A percentile compares a stretch with the other conserved stretches of the same genome.
Evolutionary conservation across 2,329 filamentous ascomycete species (phyloP).

Genomic region (Clonostachys sp.): DNA sequence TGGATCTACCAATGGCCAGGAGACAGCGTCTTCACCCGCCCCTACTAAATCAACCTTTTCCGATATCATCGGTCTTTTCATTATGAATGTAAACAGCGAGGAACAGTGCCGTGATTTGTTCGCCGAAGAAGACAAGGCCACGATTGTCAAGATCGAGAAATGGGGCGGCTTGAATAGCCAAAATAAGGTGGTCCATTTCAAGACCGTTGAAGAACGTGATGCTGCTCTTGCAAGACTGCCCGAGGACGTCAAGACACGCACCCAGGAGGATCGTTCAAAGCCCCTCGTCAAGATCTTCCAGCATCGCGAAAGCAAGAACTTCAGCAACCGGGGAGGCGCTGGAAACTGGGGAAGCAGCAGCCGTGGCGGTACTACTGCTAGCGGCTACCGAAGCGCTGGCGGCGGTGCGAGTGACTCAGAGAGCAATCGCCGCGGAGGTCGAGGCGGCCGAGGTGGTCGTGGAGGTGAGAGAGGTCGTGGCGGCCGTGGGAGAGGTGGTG

Average conservation of each 20-base stretch:
- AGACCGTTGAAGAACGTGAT: conserved; percentile 73
- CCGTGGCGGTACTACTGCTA: conserved; percentile 56
- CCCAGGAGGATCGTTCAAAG: conserved; percentile 68
- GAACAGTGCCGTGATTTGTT: conserved; percentile 82
- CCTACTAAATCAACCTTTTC: conserved; percentile 55
- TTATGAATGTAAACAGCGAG: conserved; percentile 79
- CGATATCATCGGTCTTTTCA: conserved; percentile 79
- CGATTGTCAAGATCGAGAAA: conserved; percentile 76
- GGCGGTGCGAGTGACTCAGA: conserved; percentile 72
- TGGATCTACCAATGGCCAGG: conserved; percentile 46
- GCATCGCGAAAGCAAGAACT: conserved; percentile 55
- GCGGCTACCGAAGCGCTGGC: conserved; percentile 79
- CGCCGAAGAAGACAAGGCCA: conserved; percentile 73
- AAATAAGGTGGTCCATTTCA: conserved; percentile 85
- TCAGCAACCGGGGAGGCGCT: conserved; percentile 56
- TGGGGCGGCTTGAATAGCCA: conserved; percentile 54
- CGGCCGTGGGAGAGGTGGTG: conserved; percentile 49
- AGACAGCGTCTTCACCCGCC: conserved; percentile 51
- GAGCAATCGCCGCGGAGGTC: conserved; percentile 49
- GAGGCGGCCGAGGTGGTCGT: conserved; percentile 53
- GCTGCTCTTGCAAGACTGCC: conserved; percentile 71
- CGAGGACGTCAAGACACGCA: conserved; percentile 70
- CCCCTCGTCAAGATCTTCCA: conserved; percentile 82
- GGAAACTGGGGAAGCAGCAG: conserved; percentile 64
- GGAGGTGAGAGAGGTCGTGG: conserved; percentile 54